Conservation (phyloP, 1,284 basidiomycete species). For the Ustilago lituana region DNA sequence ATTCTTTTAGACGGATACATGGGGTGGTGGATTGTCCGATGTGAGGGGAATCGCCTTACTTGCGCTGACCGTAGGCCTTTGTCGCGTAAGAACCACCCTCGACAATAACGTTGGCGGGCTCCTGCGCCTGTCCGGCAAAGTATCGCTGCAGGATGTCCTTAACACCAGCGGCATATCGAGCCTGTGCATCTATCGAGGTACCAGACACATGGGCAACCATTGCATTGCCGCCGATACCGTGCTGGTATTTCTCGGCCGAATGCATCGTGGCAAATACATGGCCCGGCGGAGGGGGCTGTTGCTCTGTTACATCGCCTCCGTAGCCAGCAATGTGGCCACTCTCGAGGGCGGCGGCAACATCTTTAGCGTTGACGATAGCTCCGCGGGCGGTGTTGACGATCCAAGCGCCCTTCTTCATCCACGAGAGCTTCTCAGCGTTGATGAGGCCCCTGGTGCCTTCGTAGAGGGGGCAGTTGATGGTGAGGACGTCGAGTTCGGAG, state of each 20-base stretch:
- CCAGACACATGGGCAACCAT: conserved; percentile 58
- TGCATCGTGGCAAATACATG: conserved; percentile 83
- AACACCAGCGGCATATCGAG: conserved; percentile 82
- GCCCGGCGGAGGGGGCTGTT: conserved; percentile 69
- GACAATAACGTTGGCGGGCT: conserved; percentile 80
- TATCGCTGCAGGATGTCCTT: conserved; percentile 84
- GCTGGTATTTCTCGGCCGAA: conserved; percentile 70
- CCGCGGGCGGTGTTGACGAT: conserved; percentile 93
- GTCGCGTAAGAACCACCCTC: conserved; percentile 66
- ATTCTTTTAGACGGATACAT: no score
- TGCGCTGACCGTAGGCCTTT: conserved; percentile 64
- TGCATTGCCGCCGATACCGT: conserved; percentile 74
- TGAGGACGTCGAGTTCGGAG: conserved; percentile 80
- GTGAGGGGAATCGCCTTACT: no score
- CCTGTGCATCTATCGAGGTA: conserved; percentile 90
- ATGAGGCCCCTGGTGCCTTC: conserved; percentile 77
- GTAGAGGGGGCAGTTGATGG: conserved; percentile 90
- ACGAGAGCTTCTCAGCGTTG: conserved; percentile 82
- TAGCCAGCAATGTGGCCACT: conserved; percentile 78
- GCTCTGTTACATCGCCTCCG: conserved; percentile 70
- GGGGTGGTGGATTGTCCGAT: no score
- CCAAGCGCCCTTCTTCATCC: conserved; percentile 88
- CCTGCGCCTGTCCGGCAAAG: conserved; percentile 73
- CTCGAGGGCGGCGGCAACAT: conserved; percentile 79
- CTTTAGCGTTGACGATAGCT: conserved; percentile 86